Evolutionary conservation across 2,329 filamentous ascomycete species (phyloP).

Genomic region (Colletotrichum karsti): DNA sequence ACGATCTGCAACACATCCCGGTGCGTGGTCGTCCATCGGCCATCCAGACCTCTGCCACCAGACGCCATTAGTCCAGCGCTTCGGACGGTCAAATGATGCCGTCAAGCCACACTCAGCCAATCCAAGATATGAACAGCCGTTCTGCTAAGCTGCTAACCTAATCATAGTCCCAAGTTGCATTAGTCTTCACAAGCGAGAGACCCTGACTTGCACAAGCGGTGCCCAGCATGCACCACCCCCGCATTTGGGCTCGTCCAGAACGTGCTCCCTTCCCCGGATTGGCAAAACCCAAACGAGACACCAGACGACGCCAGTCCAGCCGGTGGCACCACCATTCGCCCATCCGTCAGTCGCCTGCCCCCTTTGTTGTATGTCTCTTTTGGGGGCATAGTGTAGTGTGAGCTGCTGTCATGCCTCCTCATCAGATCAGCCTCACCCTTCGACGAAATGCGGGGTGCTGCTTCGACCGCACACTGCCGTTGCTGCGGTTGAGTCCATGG

Average conservation of each 20-base stretch:
- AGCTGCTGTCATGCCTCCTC: conserved; percentile 4
- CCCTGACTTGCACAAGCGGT: conserved; percentile 10
- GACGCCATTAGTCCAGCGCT: neutral
- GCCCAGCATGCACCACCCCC: conserved; percentile 14
- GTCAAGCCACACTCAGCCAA: neutral
- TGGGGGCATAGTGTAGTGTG: neutral
- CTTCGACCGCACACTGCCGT: neutral
- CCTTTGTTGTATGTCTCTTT: neutral
- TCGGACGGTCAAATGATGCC: neutral
- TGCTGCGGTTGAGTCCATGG: neutral
- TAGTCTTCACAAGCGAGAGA: conserved; percentile 5
- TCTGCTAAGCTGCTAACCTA: neutral
- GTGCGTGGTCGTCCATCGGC: neutral
- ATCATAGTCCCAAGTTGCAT: neutral
- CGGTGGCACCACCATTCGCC: conserved; percentile 8
- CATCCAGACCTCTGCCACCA: neutral
- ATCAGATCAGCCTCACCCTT: conserved; percentile 12
- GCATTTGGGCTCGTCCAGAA: conserved; percentile 23
- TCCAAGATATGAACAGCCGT: neutral
- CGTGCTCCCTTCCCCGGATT: neutral
- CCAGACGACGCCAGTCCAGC: conserved; percentile 19
- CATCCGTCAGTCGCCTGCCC: neutral
- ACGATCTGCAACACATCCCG: neutral
- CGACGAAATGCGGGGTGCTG: conserved; percentile 23
- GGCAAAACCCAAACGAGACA: neutral